Evolutionary conservation across 2,329 filamentous ascomycete genomes (phyloP).

Genomic region (Cytospora mali): DNA sequence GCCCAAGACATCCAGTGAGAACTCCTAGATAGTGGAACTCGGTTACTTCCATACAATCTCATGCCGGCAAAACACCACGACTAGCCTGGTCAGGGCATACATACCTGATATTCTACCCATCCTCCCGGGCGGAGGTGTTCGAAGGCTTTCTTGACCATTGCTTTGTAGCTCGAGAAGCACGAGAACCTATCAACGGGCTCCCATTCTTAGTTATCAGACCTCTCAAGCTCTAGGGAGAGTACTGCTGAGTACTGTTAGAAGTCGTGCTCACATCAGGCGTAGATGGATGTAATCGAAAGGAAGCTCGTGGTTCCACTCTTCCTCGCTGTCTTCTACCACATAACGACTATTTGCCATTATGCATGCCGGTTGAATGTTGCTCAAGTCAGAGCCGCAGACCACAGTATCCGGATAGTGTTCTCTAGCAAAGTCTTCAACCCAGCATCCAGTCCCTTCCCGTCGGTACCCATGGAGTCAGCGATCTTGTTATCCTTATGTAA

Average conservation of each 20-base stretch:
- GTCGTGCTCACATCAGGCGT: conserved; percentile 39
- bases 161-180: conserved; percentile 27
- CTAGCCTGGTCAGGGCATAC: conserved; percentile 36
- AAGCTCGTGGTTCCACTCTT: conserved; percentile 55
- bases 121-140: conserved; percentile 52
- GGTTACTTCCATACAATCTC: conserved; percentile 43
- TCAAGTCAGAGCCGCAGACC: conserved; percentile 66
- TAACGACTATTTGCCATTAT: conserved; percentile 78
- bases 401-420: conserved; percentile 60
- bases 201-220: background rate
- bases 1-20: background rate
- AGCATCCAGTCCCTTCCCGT: conserved; percentile 58
- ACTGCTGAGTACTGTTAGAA: background rate
- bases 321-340: conserved; percentile 66
- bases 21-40: conserved; percentile 10
- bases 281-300: conserved; percentile 57
- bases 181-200: background rate
- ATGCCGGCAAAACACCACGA: conserved; percentile 27
- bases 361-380: conserved; percentile 64
- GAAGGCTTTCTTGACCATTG: conserved; percentile 55
- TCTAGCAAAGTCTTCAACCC: conserved; percentile 68
- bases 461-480: conserved; percentile 35
- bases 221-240: background rate
- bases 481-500: background rate
- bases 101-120: conserved; percentile 58